Conservation (phyloP, 805 yeast species). For the Nakazawaea pomicola region DNA sequence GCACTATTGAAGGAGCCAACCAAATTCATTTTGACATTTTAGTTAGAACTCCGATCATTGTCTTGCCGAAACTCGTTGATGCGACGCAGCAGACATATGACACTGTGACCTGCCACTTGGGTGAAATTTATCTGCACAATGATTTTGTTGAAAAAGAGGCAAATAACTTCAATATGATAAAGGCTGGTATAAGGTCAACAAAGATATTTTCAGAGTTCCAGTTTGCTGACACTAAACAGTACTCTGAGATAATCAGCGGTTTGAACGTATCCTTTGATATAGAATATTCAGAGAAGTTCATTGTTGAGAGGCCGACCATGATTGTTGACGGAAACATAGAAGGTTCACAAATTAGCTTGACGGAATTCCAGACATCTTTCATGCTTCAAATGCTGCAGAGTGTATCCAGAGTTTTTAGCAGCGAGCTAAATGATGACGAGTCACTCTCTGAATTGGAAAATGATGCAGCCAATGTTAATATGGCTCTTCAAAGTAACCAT, state of each 20-base stretch:
- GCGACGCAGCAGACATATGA: slow-evolving; percentile 43
- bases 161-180: slow-evolving; percentile 45
- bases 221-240: slow-evolving; percentile 41
- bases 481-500: slow-evolving; percentile 26
- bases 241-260: slow-evolving; percentile 58
- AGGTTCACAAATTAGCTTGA: slow-evolving; percentile 57
- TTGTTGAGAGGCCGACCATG: slow-evolving; percentile 39
- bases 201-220: slow-evolving; percentile 60
- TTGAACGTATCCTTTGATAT: slow-evolving; percentile 59
- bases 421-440: slow-evolving; percentile 32
- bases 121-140: slow-evolving; percentile 74
- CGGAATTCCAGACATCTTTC: slow-evolving; percentile 67
- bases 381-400: slow-evolving; percentile 51
- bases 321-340: slow-evolving; percentile 53
- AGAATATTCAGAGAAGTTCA: slow-evolving; percentile 42
- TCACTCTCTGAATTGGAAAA: slow-evolving; percentile 42
- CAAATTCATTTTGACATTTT: slow-evolving; percentile 67
- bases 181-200: slow-evolving; percentile 69
- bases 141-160: slow-evolving; percentile 34
- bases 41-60: slow-evolving; percentile 76
- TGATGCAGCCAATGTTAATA: slow-evolving; percentile 64
- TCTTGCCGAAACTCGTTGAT: slow-evolving; percentile 61
- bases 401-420: slow-evolving; percentile 48
- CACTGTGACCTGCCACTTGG: slow-evolving; percentile 65
- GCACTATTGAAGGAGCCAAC: slow-evolving; percentile 46